Evolutionary conservation across 2,329 filamentous ascomycete genomes (phyloP).

Genomic region (Xylaria sp.): DNA sequence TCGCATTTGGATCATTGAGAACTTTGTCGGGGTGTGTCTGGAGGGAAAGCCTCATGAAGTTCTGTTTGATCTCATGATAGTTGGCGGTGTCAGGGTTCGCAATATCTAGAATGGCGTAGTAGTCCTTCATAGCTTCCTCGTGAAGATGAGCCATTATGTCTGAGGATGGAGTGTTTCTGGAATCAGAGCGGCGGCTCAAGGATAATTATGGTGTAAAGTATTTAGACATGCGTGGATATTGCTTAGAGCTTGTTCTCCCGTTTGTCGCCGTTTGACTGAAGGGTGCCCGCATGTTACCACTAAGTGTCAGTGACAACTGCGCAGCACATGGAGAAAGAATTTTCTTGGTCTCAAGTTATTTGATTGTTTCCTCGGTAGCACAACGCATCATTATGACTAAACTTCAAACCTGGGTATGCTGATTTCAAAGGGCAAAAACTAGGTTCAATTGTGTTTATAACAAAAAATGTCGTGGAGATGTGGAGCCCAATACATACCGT

Average conservation of each 20-base stretch:
- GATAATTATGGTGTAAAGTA: neutral
- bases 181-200: neutral
- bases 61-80: neutral
- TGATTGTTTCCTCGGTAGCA: neutral
- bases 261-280: neutral
- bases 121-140: neutral
- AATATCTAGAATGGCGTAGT: neutral
- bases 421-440: too few relatives aligned
- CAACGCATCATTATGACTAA: neutral
- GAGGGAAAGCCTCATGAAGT: neutral
- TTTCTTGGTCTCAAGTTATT: neutral
- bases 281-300: neutral
- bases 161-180: neutral
- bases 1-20: neutral
- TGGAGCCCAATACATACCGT: too few relatives aligned
- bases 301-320: neutral
- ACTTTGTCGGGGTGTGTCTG: neutral
- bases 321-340: neutral
- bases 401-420: too few relatives aligned
- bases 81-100: neutral
- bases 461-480: too few relatives aligned
- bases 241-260: neutral
- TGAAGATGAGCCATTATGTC: neutral
- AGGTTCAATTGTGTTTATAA: too few relatives aligned
- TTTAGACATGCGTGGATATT: neutral